Percentiles rank a stretch among this genome's conserved stretches.
phyloP scores from a whole-genome alignment of 169 alveolate species.

The Eimeria maxima region DNA sequence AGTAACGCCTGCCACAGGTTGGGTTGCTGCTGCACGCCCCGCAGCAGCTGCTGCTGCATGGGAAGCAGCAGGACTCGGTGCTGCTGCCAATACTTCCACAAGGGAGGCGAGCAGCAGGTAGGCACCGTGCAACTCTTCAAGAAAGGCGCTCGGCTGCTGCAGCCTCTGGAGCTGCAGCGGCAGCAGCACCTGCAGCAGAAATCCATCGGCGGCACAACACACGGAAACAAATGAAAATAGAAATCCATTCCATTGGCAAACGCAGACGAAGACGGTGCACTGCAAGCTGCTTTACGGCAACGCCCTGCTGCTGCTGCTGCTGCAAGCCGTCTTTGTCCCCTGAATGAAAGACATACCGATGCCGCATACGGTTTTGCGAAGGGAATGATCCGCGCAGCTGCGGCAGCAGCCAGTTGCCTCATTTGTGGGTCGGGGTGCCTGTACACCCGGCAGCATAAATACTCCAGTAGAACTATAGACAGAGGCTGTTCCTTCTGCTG shows the following conservation, averaged over 20 bases:
- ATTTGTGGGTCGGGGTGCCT: constrained; percentile 61
- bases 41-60: constrained; percentile 13
- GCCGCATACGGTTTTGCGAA: constrained; percentile 31
- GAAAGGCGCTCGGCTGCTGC: background rate
- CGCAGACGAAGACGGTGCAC: background rate
- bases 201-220: constrained; percentile 9
- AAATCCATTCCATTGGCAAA: background rate
- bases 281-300: background rate
- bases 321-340: background rate
- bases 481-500: constrained; percentile 51
- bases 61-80: background rate
- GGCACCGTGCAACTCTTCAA: constrained; percentile 42
- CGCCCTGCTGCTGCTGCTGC: constrained; percentile 1
- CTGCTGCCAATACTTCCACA: background rate
- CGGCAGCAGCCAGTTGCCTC: constrained; percentile 64
- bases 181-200: constrained; percentile 38
- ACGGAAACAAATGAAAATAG: background rate
- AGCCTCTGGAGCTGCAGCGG: constrained; percentile 56
- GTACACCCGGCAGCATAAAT: constrained; percentile 56
- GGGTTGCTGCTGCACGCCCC: constrained; percentile 17
- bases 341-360: background rate
- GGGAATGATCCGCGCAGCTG: constrained; percentile 4
- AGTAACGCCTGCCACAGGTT: background rate
- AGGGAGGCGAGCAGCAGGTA: constrained; percentile 20
- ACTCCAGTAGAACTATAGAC: constrained; percentile 47